phyloP scores from a whole-genome alignment of 495 filamentous ascomycete species.

The Polyplosphaeria fusca region DNA sequence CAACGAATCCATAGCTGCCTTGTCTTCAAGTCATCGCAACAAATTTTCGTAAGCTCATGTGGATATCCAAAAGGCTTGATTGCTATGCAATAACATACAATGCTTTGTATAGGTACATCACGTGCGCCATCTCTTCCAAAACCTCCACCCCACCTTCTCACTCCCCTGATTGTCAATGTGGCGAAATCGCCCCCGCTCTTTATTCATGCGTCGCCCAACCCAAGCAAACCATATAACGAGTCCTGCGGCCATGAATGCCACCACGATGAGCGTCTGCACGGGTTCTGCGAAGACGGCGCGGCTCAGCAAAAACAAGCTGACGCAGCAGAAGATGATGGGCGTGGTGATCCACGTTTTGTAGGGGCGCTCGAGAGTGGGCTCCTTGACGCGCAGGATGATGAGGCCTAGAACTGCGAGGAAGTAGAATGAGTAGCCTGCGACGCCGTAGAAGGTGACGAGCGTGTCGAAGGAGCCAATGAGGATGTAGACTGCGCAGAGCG shows the following conservation, averaged over 20 bases:
- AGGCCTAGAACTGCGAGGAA: conserved; percentile 92
- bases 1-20: no score
- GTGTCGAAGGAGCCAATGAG: conserved; percentile 85
- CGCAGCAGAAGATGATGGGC: conserved; percentile 97
- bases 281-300: conserved; percentile 85
- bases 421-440: conserved; percentile 95
- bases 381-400: conserved; percentile 83
- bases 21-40: no score
- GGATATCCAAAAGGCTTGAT: no score
- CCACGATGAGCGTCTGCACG: conserved; percentile 80
- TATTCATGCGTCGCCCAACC: conserved; percentile 55
- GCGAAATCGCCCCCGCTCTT: conserved; percentile 42
- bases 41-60: no score
- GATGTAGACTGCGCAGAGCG: conserved; percentile 71
- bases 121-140: conserved; percentile 52
- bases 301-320: conserved; percentile 85
- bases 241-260: conserved; percentile 77
- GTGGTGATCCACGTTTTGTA: conserved; percentile 96
- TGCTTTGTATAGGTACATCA: no score
- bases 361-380: conserved; percentile 81
- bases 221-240: conserved; percentile 87
- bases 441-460: conserved; percentile 92
- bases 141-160: conserved; percentile 55
- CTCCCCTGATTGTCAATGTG: conserved; percentile 23
- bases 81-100: no score